These are phyloP conservation scores for Tillandsia fasciculata DNA, from an alignment of 176 grass and related monocot genomes.

Conservation along the genomic window DNA sequence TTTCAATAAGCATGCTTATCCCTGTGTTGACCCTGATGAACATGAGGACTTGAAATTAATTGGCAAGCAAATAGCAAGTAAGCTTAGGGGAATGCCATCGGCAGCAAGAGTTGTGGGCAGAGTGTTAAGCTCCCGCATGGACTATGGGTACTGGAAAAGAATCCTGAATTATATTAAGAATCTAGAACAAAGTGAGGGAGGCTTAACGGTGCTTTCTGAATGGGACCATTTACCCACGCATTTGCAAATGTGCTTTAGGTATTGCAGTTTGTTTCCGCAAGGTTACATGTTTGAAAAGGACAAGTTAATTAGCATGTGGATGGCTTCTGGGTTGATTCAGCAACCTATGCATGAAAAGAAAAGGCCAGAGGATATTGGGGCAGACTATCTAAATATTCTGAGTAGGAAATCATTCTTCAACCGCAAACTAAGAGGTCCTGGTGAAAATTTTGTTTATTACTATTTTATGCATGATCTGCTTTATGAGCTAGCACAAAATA, in stretches of 20 bases:
- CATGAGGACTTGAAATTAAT: not conserved
- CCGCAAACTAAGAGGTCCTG: not conserved
- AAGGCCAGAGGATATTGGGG: constrained; percentile 10
- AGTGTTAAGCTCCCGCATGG: not conserved
- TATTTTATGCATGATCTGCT: constrained; percentile 25
- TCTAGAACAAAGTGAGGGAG: not conserved
- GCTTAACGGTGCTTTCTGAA: constrained; percentile 1
- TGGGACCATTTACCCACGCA: not conserved
- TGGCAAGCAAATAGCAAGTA: not conserved
- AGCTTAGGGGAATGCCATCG: not conserved
- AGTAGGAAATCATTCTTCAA: constrained; percentile 24
- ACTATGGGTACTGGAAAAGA: not conserved
- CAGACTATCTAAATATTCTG: constrained; percentile 1
- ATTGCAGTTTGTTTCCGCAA: constrained; percentile 14
- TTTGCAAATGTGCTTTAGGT: constrained; percentile 11
- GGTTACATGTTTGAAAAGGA: not conserved
- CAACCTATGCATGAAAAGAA: not conserved
- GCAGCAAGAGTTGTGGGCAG: not conserved
- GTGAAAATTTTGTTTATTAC: not conserved
- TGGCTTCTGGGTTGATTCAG: not conserved
- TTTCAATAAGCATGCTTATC: constrained; percentile 5
- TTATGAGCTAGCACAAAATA: constrained; percentile 17
- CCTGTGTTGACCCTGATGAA: constrained; percentile 2
- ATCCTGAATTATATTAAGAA: not conserved
- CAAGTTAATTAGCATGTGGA: constrained; percentile 4